Evolutionary conservation across 305 asterid species (phyloP).

Genomic region (Solanum chacoense): DNA sequence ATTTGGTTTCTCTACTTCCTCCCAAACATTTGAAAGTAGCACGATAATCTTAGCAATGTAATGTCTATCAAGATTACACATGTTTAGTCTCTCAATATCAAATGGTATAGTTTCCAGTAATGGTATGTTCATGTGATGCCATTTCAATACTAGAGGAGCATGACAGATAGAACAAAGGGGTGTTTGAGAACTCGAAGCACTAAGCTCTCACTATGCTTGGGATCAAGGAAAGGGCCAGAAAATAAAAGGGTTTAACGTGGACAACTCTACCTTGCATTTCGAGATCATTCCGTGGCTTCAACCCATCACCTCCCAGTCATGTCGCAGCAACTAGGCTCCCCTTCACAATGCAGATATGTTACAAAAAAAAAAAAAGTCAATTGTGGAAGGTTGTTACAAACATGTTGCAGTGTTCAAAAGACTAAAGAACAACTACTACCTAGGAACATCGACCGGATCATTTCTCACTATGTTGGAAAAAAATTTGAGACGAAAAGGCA

Average conservation of each 20-base stretch:
- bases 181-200: not conserved
- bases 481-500: too few species aligned
- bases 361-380: too few species aligned
- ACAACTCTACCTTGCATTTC: not conserved
- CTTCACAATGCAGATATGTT: not conserved
- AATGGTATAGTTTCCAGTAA: not conserved
- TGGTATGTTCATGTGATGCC: not conserved
- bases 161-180: not conserved
- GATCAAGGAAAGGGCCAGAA: not conserved
- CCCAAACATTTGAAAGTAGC: too few species aligned
- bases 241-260: not conserved
- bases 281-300: not conserved
- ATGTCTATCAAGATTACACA: too few species aligned
- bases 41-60: too few species aligned
- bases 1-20: not conserved
- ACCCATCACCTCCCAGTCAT: not conserved
- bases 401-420: too few species aligned
- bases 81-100: not conserved
- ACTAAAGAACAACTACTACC: too few species aligned
- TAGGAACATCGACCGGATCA: too few species aligned
- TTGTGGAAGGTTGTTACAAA: too few species aligned
- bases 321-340: not conserved
- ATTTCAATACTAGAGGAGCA: not conserved
- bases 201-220: not conserved
- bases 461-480: too few species aligned